Base-by-base conservation (phyloP, 176 grass and related monocot genomes). In the Aegilops bicornis region DNA sequence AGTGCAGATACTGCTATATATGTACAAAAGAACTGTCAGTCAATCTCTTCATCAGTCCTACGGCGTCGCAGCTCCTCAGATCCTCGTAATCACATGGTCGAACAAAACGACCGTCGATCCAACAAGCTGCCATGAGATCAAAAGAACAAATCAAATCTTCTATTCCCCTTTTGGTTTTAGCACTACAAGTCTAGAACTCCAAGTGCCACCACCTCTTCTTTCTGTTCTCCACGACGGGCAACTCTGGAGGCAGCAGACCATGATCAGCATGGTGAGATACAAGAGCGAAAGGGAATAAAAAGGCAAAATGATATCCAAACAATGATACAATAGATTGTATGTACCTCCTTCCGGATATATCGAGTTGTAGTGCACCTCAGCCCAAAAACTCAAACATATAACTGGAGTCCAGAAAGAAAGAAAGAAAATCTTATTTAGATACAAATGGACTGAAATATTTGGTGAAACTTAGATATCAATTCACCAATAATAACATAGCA, bases 361-460 rank as follows among this genome's bases (percentile, higher is more conserved):
- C 5, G 96, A 98, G 76, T 94, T 98, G 88, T 94, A 98, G 84
- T 94, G 96, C 71, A 94, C 93, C 84, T 98, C 93, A 33, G 93
- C 88, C 93, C 96, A 98, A 87, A 95, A 95, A 47, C 96, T 95
- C 89, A 98, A 87, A 67, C 89, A 95, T 80, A 98, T 93, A 61
- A 98, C 96, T 98, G 81, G 22, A 78, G 27, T 36, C 35, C 3
- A 2, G 25, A 32, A 63, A 4, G 32, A 79, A 31, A 20, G 24
- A 59, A 39, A 79, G 11, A 47, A 8, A 54, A 12, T 10, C 5
- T 71, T 56, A 8, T 68, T 68, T 45, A 63, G 69, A 85, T 36
- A n/a, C 7, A 37, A 54, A 75, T 4, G 11, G 8, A 29, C 71
- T 15, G 3, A 63, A 73, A 19, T 17, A 32, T 13, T 4, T 80